Evolutionary conservation across 2,329 filamentous ascomycete genomes (phyloP).

Genomic region (Aspergillus candidus): DNA sequence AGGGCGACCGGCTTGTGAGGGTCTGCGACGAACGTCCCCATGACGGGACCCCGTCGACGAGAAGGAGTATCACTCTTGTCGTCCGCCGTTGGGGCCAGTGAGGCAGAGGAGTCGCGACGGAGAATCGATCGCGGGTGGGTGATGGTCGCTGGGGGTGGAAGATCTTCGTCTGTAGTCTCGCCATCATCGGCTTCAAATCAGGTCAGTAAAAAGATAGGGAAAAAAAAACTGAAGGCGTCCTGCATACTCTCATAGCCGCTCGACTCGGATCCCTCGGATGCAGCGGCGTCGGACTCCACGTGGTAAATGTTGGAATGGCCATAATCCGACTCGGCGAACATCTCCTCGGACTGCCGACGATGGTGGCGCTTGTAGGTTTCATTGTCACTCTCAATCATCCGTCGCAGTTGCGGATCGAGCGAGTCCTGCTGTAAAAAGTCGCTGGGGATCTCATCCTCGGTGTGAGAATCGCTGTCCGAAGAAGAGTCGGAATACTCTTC

Average conservation of each 20-base stretch:
- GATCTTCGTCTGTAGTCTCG: constrained; percentile 56
- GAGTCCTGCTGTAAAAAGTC: constrained; percentile 71
- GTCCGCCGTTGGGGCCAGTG: constrained; percentile 40
- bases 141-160: constrained; percentile 43
- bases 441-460: constrained; percentile 63
- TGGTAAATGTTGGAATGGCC: constrained; percentile 39
- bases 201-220: constrained; percentile 40
- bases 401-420: constrained; percentile 65
- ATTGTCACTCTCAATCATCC: constrained; percentile 64
- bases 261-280: constrained; percentile 31
- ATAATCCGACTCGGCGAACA: constrained; percentile 35
- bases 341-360: constrained; percentile 32
- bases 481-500: constrained; percentile 55
- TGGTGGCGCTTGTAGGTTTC: constrained; percentile 20
- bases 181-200: constrained; percentile 49
- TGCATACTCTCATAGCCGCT: constrained; percentile 57
- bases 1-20: constrained; percentile 44
- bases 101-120: constrained; percentile 43
- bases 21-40: constrained; percentile 45
- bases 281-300: constrained; percentile 40
- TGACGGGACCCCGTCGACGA: constrained; percentile 41
- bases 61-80: constrained; percentile 27
- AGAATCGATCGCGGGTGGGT: constrained; percentile 46
- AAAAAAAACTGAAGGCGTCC: constrained; percentile 17
- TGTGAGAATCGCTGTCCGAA: constrained; percentile 51